Percentiles rank a stretch among this genome's conserved stretches.
phyloP scores from a whole-genome alignment of 139 green algal species.

The Chlamydomonas schloesseri region DNA sequence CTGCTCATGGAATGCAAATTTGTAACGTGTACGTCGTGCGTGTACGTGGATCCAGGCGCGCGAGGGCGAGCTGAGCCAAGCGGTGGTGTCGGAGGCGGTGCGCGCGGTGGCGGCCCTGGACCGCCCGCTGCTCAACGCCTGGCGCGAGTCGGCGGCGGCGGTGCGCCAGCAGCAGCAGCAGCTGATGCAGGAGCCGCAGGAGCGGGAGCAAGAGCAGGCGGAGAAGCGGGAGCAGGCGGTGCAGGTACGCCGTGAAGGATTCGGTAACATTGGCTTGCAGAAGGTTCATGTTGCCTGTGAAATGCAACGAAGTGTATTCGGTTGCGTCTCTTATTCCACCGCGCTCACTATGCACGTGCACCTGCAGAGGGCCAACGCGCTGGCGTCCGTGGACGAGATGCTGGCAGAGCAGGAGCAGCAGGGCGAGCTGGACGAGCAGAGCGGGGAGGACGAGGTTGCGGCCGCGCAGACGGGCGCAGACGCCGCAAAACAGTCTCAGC shows the following conservation, averaged over 20 bases:
- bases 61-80: slow-evolving; percentile 22
- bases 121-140: slow-evolving; percentile 21
- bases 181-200: neutral
- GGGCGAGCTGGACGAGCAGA: neutral
- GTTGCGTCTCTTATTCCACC: neutral
- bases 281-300: no score
- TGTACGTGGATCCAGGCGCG: slow-evolving; percentile 7
- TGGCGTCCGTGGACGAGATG: slow-evolving; percentile 15
- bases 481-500: neutral
- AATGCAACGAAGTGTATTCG: no score
- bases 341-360: no score
- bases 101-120: slow-evolving; percentile 22
- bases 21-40: no score
- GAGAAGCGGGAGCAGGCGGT: neutral
- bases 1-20: no score
- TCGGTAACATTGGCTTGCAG: no score
- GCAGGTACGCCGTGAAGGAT: neutral
- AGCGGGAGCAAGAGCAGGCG: neutral
- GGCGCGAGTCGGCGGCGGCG: slow-evolving; percentile 15
- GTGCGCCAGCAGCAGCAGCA: neutral
- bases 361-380: neutral
- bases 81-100: slow-evolving; percentile 28
- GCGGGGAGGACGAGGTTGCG: neutral
- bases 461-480: neutral
- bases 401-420: neutral